A percentile compares a stretch with the other conserved stretches of the same genome.
Evolutionary conservation across 257 asterid species (phyloP).

Genomic region (Solanum appendiculatum): DNA sequence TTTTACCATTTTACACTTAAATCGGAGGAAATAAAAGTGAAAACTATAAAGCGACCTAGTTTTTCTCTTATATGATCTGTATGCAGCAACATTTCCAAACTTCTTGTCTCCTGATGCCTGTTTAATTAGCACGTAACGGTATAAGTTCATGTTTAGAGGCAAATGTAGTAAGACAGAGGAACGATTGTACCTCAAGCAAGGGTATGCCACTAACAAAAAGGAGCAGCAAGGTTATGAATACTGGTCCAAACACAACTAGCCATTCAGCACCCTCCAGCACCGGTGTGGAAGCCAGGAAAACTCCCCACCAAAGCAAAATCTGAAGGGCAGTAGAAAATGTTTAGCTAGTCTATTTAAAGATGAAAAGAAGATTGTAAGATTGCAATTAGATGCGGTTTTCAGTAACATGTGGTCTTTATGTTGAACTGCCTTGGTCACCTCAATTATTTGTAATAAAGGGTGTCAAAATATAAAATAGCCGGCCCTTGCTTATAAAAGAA

Average conservation of each 20-base stretch:
- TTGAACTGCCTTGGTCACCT: not conserved
- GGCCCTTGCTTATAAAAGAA: not conserved
- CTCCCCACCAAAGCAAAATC: conserved; percentile 98
- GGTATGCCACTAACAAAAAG: conserved; percentile 93
- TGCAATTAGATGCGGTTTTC: not conserved
- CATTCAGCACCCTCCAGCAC: conserved; percentile 64
- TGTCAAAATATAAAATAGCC: not conserved
- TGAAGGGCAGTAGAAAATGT: conserved; percentile 11
- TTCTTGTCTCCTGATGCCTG: conserved; percentile 88
- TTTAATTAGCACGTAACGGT: conserved; percentile 18
- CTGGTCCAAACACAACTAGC: conserved; percentile 84
- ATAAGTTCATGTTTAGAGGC: not conserved
- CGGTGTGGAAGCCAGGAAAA: conserved; percentile 88
- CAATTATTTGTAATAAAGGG: not conserved
- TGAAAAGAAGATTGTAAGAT: not conserved
- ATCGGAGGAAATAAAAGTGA: not conserved
- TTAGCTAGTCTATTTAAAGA: not conserved
- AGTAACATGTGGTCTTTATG: not conserved
- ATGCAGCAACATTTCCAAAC: conserved; percentile 47
- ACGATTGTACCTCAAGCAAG: conserved; percentile 57
- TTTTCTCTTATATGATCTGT: conserved; percentile 56
- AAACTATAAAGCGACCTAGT: conserved; percentile 51
- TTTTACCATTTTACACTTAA: not conserved
- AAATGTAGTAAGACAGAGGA: not conserved
- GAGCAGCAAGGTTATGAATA: conserved; percentile 62